Evolutionary conservation across 495 filamentous ascomycete genomes (phyloP).

Genomic region (Podospora comata): DNA sequence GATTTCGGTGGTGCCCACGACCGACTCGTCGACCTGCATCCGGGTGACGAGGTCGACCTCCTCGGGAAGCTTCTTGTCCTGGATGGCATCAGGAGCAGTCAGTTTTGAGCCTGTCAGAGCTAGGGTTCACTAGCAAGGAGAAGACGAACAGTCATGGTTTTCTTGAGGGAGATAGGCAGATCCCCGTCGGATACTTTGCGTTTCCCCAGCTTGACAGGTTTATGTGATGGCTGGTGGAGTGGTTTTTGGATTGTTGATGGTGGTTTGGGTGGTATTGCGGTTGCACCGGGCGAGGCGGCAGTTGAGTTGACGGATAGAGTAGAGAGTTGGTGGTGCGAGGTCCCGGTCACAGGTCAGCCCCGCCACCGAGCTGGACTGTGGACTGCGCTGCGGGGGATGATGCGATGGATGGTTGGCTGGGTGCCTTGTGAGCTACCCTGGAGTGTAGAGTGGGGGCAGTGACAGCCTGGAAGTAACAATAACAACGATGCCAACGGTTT

Average conservation of each 20-base stretch:
- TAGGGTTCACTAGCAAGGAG: not conserved
- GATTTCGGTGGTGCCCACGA: slow-evolving; percentile 61
- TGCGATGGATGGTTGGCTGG: slow-evolving; percentile 18
- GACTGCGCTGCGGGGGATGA: slow-evolving; percentile 17
- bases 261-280: slow-evolving; percentile 8
- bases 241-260: not conserved
- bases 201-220: slow-evolving; percentile 62
- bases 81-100: slow-evolving; percentile 1
- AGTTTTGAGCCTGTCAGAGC: slow-evolving; percentile 4
- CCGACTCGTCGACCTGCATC: slow-evolving; percentile 77
- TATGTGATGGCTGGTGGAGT: not conserved
- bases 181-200: slow-evolving; percentile 80
- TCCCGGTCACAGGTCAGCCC: slow-evolving; percentile 14
- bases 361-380: slow-evolving; percentile 18
- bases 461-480: not conserved
- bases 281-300: slow-evolving; percentile 3
- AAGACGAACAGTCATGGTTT: slow-evolving; percentile 75
- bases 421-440: not conserved
- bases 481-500: not conserved
- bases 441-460: slow-evolving; percentile 1
- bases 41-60: slow-evolving; percentile 62
- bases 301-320: not conserved
- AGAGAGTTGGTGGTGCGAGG: slow-evolving; percentile 6
- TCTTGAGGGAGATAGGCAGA: slow-evolving; percentile 68
- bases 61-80: slow-evolving; percentile 47